These are phyloP conservation scores for Amesomyces nigricolor DNA, from an alignment of 2,329 filamentous ascomycete genomes.

Conservation along the genomic window DNA sequence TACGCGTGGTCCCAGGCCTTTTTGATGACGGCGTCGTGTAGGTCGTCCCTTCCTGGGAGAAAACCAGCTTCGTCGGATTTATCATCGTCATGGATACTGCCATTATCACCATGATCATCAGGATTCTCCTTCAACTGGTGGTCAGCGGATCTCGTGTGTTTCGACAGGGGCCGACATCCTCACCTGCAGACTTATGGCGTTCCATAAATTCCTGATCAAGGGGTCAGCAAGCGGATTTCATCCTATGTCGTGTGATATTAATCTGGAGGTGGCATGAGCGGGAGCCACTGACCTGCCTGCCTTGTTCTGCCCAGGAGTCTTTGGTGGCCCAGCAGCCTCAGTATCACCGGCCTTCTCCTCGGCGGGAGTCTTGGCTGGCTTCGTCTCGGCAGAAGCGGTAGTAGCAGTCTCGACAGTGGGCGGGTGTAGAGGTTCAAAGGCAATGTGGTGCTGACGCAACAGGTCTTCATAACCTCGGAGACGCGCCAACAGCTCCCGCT, in stretches of 20 bases:
- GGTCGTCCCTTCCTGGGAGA: slow-evolving; percentile 31
- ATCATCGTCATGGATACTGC: slow-evolving; percentile 25
- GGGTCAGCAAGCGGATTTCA: slow-evolving; percentile 9
- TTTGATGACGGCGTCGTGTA: slow-evolving; percentile 33
- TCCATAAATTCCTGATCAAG: slow-evolving; percentile 40
- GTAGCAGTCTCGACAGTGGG: slow-evolving; percentile 19
- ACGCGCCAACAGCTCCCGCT: slow-evolving; percentile 53
- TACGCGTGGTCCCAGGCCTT: slow-evolving; percentile 41
- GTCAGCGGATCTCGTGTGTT: background rate
- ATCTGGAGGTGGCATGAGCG: slow-evolving; percentile 7
- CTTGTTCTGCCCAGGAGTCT: too few species aligned
- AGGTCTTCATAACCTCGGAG: slow-evolving; percentile 53
- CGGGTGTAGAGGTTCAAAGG: slow-evolving; percentile 43
- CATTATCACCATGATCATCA: background rate
- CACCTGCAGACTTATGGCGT: slow-evolving; percentile 40
- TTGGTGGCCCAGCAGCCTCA: too few species aligned
- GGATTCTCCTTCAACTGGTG: background rate
- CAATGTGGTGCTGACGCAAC: slow-evolving; percentile 48
- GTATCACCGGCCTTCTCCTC: too few species aligned
- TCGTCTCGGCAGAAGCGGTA: background rate
- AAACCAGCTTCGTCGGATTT: slow-evolving; percentile 20
- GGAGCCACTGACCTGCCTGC: too few species aligned
- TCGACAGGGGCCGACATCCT: background rate
- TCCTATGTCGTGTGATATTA: background rate
- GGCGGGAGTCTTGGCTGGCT: too few species aligned